phyloP scores from a whole-genome alignment of 495 filamentous ascomycete genomes.

The Penicillium pancosmium region DNA sequence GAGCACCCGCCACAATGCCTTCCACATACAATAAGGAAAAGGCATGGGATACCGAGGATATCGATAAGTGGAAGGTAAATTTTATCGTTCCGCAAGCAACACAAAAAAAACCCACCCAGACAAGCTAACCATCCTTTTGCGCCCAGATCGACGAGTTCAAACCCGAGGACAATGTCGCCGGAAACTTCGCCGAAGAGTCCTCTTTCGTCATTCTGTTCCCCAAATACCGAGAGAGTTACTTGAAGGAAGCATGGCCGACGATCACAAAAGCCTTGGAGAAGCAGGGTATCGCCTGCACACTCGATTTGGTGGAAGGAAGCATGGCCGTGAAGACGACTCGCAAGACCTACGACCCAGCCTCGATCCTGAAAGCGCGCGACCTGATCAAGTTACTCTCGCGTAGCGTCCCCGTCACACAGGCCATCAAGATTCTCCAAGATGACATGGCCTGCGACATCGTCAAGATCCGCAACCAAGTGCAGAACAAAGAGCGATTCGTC shows the following conservation, averaged over 20 bases:
- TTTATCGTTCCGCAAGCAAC: not conserved
- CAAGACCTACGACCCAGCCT: conserved; percentile 92
- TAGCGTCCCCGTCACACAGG: conserved; percentile 85
- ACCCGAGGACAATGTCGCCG: conserved; percentile 79
- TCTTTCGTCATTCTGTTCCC: conserved; percentile 92
- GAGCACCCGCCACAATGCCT: conserved; percentile 64
- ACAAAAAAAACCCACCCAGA: not conserved
- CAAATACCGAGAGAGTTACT: conserved; percentile 94
- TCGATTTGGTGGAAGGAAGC: conserved; percentile 93
- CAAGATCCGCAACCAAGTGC: conserved; percentile 86
- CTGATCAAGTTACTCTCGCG: conserved; percentile 90
- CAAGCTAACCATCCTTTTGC: conserved; percentile 1
- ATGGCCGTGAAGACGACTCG: conserved; percentile 96
- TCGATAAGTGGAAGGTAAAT: conserved; percentile 91
- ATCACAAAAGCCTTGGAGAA: conserved; percentile 81
- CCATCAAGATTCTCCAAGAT: conserved; percentile 92
- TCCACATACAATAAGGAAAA: conserved; percentile 94
- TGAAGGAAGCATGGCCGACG: conserved; percentile 87
- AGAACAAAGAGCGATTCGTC: conserved; percentile 96
- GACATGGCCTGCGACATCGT: conserved; percentile 88
- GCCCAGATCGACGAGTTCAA: conserved; percentile 77
- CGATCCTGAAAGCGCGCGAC: conserved; percentile 93
- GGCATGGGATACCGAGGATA: conserved; percentile 96
- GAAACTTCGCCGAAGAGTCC: conserved; percentile 90
- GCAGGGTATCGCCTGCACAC: conserved; percentile 78